Percentiles rank a stretch among this genome's conserved stretches.
Evolutionary conservation across 2,329 filamentous ascomycete species (phyloP).

Genomic region (Alternaria solani): DNA sequence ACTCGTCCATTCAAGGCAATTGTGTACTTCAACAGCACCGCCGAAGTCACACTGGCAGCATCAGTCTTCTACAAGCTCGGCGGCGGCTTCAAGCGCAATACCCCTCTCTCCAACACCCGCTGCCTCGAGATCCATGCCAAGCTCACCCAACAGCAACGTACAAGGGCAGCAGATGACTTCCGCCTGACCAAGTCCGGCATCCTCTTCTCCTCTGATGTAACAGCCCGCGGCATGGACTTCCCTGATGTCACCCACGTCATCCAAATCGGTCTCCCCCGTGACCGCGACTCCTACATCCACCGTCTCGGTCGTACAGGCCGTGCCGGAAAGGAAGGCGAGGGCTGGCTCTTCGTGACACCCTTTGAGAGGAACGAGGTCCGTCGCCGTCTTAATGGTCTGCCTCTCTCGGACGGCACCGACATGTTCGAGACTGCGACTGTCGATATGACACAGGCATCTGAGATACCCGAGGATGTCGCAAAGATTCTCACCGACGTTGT

Average conservation of each 20-base stretch:
- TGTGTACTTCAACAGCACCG: conserved; percentile 84
- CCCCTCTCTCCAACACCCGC: conserved; percentile 46
- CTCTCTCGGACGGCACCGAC: conserved; percentile 63
- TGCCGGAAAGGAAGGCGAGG: conserved; percentile 75
- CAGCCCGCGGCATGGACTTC: conserved; percentile 63
- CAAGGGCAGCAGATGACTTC: conserved; percentile 75
- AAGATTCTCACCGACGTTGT: conserved; percentile 57
- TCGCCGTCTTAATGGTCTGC: conserved; percentile 64
- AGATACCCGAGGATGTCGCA: conserved; percentile 53
- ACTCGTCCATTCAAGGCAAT: conserved; percentile 89
- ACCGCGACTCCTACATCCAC: conserved; percentile 60
- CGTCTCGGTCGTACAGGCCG: conserved; percentile 65
- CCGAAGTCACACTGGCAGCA: conserved; percentile 71
- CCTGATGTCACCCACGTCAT: conserved; percentile 62
- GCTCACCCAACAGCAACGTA: conserved; percentile 74
- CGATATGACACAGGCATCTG: conserved; percentile 53
- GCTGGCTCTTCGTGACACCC: conserved; percentile 70
- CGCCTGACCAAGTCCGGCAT: conserved; percentile 66
- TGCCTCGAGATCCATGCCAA: conserved; percentile 78
- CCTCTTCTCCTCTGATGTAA: conserved; percentile 61
- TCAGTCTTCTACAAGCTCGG: conserved; percentile 64
- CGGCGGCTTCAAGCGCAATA: conserved; percentile 45
- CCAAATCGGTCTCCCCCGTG: conserved; percentile 57
- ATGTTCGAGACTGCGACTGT: conserved; percentile 61
- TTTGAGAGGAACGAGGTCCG: conserved; percentile 61